Percentiles rank a stretch among this genome's conserved stretches.
phyloP scores from a whole-genome alignment of 441 rosid genomes.

The Croton setiger region DNA sequence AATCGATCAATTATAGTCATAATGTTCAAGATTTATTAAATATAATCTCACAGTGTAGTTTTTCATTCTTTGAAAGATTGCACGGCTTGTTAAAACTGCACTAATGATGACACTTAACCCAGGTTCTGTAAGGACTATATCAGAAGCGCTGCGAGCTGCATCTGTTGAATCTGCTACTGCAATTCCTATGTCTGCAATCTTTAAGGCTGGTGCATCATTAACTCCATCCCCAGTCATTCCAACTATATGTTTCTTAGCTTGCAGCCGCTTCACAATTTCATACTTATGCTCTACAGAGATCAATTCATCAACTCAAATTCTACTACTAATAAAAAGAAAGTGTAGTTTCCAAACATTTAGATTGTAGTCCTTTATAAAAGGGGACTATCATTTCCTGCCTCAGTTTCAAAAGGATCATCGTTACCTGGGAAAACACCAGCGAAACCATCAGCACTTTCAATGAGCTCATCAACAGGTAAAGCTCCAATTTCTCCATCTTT shows the following conservation, averaged over 20 bases:
- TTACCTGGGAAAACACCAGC: slow-evolving; percentile 93
- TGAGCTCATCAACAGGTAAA: slow-evolving; percentile 79
- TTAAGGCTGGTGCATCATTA: slow-evolving; percentile 91
- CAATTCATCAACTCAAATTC: too few relatives aligned
- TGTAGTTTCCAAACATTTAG: too few relatives aligned
- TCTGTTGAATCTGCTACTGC: slow-evolving; percentile 94
- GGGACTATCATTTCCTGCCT: background rate
- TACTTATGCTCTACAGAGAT: slow-evolving; percentile 64
- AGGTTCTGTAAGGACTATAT: slow-evolving; percentile 88
- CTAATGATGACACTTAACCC: slow-evolving; percentile 86
- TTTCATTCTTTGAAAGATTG: slow-evolving; percentile 94
- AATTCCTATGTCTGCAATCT: slow-evolving; percentile 90
- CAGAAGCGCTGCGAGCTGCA: slow-evolving; percentile 89
- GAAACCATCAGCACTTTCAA: slow-evolving; percentile 92
- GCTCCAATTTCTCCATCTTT: slow-evolving; percentile 58
- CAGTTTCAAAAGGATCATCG: background rate
- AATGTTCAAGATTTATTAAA: background rate
- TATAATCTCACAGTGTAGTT: slow-evolving; percentile 65
- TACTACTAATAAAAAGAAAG: too few relatives aligned
- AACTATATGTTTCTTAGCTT: slow-evolving; percentile 73
- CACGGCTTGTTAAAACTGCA: slow-evolving; percentile 82
- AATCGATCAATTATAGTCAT: background rate
- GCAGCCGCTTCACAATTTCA: slow-evolving; percentile 81
- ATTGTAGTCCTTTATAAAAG: too few relatives aligned
- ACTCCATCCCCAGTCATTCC: slow-evolving; percentile 99